Evolutionary conservation across 2,329 filamentous ascomycete species (phyloP).

Genomic region (Fusarium udum): DNA sequence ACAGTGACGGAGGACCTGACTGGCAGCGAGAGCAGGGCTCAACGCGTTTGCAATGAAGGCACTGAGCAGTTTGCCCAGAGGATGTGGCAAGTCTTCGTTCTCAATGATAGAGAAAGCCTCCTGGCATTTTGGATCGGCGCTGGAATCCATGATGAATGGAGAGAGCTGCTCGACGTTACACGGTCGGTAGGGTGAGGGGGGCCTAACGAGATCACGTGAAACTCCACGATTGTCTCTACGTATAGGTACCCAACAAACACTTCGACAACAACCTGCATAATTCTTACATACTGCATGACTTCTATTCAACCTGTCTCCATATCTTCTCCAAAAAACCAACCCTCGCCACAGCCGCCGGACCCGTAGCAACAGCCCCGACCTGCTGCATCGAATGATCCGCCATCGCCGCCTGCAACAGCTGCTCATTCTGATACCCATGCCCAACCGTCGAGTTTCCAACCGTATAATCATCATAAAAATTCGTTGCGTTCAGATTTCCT

Average conservation of each 20-base stretch:
- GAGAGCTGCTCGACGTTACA: no score
- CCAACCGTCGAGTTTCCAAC: not conserved
- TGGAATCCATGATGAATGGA: not conserved
- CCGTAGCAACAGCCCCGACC: not conserved
- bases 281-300: accelerated
- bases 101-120: not conserved
- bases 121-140: not conserved
- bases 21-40: accelerated
- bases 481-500: not conserved
- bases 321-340: not conserved
- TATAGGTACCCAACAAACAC: not conserved
- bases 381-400: not conserved
- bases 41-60: accelerated
- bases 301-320: not conserved
- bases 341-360: not conserved
- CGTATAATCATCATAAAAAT: not conserved
- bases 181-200: no score
- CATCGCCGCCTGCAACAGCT: not conserved
- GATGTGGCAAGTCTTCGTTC: accelerated
- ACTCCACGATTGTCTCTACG: not conserved
- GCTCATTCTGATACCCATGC: not conserved
- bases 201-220: not conserved
- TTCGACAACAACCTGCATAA: not conserved
- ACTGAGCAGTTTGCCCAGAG: accelerated
- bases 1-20: not conserved